These are phyloP conservation scores for Diplodia intermedia DNA, from an alignment of 2,329 filamentous ascomycete genomes.

Conservation along the genomic window DNA sequence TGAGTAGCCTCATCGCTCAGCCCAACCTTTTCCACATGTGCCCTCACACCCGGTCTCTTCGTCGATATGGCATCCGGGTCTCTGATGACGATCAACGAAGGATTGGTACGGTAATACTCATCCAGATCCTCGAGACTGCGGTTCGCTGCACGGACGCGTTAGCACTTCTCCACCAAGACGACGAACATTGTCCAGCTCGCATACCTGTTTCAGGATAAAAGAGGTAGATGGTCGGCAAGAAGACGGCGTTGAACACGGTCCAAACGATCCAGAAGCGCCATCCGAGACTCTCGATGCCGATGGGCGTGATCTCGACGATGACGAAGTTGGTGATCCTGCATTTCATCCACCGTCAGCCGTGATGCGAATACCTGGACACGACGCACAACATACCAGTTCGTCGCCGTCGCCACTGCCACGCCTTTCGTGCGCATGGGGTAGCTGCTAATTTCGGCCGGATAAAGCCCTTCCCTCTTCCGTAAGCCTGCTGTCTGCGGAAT, in stretches of 20 bases:
- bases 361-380: not conserved
- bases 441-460: constrained; percentile 59
- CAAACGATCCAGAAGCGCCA: constrained; percentile 56
- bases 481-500: constrained; percentile 23
- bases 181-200: not conserved
- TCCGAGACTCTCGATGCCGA: constrained; percentile 50
- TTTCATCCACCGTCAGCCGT: no score
- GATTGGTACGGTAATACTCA: constrained; percentile 49
- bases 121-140: constrained; percentile 44
- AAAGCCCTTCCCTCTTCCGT: constrained; percentile 38
- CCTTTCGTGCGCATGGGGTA: constrained; percentile 58
- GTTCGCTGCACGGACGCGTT: constrained; percentile 36
- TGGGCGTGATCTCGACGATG: constrained; percentile 55
- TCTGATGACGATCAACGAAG: constrained; percentile 20
- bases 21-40: not conserved
- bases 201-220: constrained; percentile 37
- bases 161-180: not conserved
- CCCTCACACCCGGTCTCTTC: constrained; percentile 48
- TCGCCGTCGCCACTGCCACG: constrained; percentile 57
- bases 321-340: constrained; percentile 55
- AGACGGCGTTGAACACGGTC: constrained; percentile 55
- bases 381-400: constrained; percentile 46
- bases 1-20: not conserved
- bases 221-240: constrained; percentile 56
- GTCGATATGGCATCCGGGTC: constrained; percentile 57